Conservation (phyloP, 129 eudicot species). For the Saussurea involucrata region DNA sequence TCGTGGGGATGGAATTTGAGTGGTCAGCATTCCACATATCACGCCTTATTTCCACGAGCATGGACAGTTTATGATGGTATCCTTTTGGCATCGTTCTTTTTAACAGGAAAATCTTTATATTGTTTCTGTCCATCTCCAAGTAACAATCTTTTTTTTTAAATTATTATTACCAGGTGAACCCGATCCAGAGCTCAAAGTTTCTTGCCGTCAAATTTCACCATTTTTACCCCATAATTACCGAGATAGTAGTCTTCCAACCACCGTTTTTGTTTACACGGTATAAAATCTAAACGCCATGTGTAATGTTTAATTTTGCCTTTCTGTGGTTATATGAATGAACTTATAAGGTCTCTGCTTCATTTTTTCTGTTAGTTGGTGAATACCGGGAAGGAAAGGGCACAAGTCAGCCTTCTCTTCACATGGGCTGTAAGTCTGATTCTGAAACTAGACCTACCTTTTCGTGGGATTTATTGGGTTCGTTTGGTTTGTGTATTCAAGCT, state of each 20-base stretch:
- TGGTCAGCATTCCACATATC: constrained; percentile 96
- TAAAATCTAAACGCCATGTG: background rate
- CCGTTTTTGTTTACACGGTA: constrained; percentile 97
- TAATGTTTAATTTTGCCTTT: background rate
- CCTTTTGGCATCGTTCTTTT: background rate
- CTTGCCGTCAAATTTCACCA: constrained; percentile 97
- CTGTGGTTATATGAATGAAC: background rate
- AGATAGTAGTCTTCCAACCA: constrained; percentile 94
- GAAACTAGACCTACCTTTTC: background rate
- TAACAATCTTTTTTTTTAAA: background rate
- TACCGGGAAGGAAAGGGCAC: constrained; percentile 95
- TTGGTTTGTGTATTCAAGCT: background rate
- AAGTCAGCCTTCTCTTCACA: constrained; percentile 92
- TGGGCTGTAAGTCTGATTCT: constrained; percentile 76
- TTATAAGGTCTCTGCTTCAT: constrained; percentile 11
- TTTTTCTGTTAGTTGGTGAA: constrained; percentile 68
- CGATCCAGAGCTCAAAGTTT: constrained; percentile 89
- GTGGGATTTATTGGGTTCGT: background rate
- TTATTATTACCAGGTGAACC: constrained; percentile 64
- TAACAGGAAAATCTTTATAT: background rate
- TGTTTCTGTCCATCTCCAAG: background rate
- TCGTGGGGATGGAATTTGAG: constrained; percentile 98
- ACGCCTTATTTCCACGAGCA: constrained; percentile 91
- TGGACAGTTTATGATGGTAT: constrained; percentile 96
- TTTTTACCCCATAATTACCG: constrained; percentile 92